phyloP scores from a whole-genome alignment of 2,329 filamentous ascomycete genomes.

The Blumeria graminis region DNA sequence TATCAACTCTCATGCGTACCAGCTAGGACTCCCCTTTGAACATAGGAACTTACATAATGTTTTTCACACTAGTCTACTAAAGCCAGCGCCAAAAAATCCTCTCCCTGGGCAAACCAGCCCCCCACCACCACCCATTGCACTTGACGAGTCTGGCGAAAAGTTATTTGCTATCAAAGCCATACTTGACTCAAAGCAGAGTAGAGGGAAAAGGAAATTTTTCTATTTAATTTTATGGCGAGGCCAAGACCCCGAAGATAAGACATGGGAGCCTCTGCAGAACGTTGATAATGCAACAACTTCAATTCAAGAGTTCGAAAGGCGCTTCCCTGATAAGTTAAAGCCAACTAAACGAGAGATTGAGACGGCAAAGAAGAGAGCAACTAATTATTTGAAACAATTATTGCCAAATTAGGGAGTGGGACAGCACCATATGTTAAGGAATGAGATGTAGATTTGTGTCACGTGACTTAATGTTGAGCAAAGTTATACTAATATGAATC shows the following conservation, averaged over 20 bases:
- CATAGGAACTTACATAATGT: background rate
- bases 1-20: background rate
- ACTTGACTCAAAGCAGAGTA: background rate
- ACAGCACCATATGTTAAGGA: too few relatives aligned
- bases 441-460: too few relatives aligned
- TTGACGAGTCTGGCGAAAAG: background rate
- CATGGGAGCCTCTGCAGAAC: constrained; percentile 1
- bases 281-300: constrained; percentile 1
- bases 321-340: background rate
- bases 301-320: background rate
- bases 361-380: background rate
- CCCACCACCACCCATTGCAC: background rate
- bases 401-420: background rate
- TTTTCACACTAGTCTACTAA: background rate
- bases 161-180: constrained; percentile 1
- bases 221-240: constrained; percentile 1
- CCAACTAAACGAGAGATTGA: background rate
- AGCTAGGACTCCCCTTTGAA: background rate
- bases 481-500: too few relatives aligned
- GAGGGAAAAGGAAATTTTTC: background rate
- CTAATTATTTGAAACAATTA: background rate
- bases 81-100: background rate
- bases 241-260: background rate
- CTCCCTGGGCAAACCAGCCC: background rate
- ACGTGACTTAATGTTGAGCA: too few relatives aligned